Evolutionary conservation across 2,329 filamentous ascomycete species (phyloP).

Genomic region (Ophiostoma himal-ulmi): DNA sequence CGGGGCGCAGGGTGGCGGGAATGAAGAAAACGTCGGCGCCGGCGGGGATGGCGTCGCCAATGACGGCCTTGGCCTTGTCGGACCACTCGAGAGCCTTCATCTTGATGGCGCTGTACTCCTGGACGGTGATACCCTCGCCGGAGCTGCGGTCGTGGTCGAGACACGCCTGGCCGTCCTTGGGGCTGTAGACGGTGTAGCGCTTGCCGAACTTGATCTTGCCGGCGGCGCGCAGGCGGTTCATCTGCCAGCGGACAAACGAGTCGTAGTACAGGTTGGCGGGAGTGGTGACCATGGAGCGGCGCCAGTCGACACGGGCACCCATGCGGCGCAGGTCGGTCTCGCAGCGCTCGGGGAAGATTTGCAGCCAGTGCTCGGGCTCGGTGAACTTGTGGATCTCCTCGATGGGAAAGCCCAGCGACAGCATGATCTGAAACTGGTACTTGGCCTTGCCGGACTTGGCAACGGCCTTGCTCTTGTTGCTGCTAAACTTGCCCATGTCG

Average conservation of each 20-base stretch:
- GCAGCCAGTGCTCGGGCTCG: constrained; percentile 71
- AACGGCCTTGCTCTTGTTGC: constrained; percentile 86
- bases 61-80: constrained; percentile 61
- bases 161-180: constrained; percentile 82
- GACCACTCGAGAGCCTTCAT: constrained; percentile 88
- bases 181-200: constrained; percentile 36
- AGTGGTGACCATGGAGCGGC: constrained; percentile 86
- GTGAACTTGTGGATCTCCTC: constrained; percentile 92
- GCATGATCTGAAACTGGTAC: constrained; percentile 85
- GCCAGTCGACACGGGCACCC: constrained; percentile 86
- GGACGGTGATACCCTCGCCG: constrained; percentile 75
- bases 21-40: constrained; percentile 81
- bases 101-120: constrained; percentile 92
- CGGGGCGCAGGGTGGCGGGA: constrained; percentile 81
- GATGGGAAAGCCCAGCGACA: constrained; percentile 77
- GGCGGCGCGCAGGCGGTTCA: constrained; percentile 82
- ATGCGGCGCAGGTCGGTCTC: constrained; percentile 75
- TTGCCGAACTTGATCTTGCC: constrained; percentile 90
- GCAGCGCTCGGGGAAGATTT: constrained; percentile 78
- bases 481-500: constrained; percentile 87
- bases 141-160: constrained; percentile 80
- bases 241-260: constrained; percentile 93
- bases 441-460: constrained; percentile 89
- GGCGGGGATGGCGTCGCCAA: constrained; percentile 72
- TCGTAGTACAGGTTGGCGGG: constrained; percentile 97